A percentile compares a stretch with the other conserved stretches of the same genome.
phyloP scores from a whole-genome alignment of 2,329 filamentous ascomycete species.

The Colletotrichum simmondsii region DNA sequence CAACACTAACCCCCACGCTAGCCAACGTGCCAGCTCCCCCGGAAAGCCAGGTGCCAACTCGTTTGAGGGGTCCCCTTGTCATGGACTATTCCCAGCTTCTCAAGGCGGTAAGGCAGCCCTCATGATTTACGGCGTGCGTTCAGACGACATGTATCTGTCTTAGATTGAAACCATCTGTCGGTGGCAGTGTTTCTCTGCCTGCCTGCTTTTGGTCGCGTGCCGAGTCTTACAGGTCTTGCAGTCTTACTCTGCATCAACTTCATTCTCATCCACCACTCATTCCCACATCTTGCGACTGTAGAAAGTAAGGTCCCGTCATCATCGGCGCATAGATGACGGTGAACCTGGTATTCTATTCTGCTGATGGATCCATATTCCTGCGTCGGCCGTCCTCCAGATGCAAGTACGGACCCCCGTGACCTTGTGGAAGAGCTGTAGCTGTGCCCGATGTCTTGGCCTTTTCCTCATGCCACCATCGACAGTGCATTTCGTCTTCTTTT shows the following conservation, averaged over 20 bases:
- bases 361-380: background rate
- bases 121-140: background rate
- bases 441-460: constrained; percentile 23
- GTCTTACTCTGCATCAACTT: background rate
- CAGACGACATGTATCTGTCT: background rate
- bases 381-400: background rate
- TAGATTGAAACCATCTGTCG: background rate
- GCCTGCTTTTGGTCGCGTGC: background rate
- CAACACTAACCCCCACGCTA: constrained; percentile 24
- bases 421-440: constrained; percentile 5
- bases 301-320: background rate
- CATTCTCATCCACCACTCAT: background rate
- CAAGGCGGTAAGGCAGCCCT: background rate
- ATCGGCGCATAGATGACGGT: background rate
- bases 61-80: background rate
- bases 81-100: background rate
- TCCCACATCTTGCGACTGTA: background rate
- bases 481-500: constrained; percentile 4
- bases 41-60: background rate
- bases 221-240: background rate
- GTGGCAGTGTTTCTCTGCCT: background rate
- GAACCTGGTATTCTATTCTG: background rate
- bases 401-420: constrained; percentile 18
- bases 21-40: background rate
- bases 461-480: background rate